These are phyloP conservation scores for Diaporthe sp. DNA, from an alignment of 2,329 filamentous ascomycete genomes.

Conservation along the genomic window DNA sequence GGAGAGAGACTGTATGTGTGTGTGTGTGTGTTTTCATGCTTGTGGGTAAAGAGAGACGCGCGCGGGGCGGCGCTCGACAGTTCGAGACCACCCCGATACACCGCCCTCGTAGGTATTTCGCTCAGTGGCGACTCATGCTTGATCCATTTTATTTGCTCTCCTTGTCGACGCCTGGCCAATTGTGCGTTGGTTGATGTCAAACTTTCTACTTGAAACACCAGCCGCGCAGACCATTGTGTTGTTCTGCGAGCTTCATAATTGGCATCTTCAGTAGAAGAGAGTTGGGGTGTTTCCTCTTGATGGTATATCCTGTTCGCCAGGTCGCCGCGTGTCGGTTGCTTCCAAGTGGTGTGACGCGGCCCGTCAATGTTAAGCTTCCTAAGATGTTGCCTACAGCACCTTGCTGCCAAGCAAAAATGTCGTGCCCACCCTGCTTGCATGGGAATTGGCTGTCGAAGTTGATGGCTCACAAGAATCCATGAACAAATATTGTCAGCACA, in stretches of 20 bases:
- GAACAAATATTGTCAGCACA: background rate
- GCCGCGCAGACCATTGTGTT: background rate
- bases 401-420: background rate
- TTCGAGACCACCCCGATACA: background rate
- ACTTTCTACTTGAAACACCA: slow-evolving; percentile 5
- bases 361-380: background rate
- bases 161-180: background rate
- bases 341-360: background rate
- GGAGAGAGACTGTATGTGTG: background rate
- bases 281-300: background rate
- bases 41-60: too few relatives aligned
- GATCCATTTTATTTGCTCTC: slow-evolving; percentile 3
- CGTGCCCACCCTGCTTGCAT: too few relatives aligned
- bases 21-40: too few relatives aligned
- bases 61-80: slow-evolving; percentile 9
- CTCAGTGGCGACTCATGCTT: slow-evolving; percentile 27
- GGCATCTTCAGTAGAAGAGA: background rate
- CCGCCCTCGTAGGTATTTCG: slow-evolving; percentile 10
- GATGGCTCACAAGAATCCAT: too few relatives aligned
- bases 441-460: background rate
- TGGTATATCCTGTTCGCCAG: background rate
- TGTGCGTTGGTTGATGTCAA: slow-evolving; percentile 3
- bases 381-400: background rate
- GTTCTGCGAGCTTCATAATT: background rate
- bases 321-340: background rate